phyloP scores from a whole-genome alignment of 2,329 filamentous ascomycete genomes.

The Venturia pyrina region DNA sequence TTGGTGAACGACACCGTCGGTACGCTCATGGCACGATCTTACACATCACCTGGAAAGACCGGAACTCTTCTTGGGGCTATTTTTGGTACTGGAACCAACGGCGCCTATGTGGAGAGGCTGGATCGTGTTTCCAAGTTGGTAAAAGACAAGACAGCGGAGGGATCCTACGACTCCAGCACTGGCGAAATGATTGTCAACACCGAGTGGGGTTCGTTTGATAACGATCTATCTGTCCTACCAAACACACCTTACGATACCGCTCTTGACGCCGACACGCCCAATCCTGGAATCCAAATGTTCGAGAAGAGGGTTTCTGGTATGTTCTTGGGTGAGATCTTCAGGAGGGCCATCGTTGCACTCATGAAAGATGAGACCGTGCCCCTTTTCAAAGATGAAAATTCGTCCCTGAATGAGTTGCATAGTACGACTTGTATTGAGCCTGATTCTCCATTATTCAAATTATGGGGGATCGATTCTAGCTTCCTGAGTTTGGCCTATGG shows the following conservation, averaged over 20 bases:
- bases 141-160: slow-evolving; percentile 29
- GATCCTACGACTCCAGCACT: slow-evolving; percentile 65
- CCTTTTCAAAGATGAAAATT: slow-evolving; percentile 69
- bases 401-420: slow-evolving; percentile 54
- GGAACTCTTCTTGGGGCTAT: slow-evolving; percentile 89
- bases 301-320: slow-evolving; percentile 97
- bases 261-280: slow-evolving; percentile 71
- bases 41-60: slow-evolving; percentile 80
- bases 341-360: slow-evolving; percentile 63
- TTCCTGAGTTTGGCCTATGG: slow-evolving; percentile 81
- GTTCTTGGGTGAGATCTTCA: slow-evolving; percentile 92
- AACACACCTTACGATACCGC: slow-evolving; percentile 72
- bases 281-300: slow-evolving; percentile 96
- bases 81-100: slow-evolving; percentile 95
- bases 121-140: slow-evolving; percentile 70
- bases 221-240: slow-evolving; percentile 78
- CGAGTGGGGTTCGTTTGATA: slow-evolving; percentile 98
- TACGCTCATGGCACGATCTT: slow-evolving; percentile 94
- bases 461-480: slow-evolving; percentile 86
- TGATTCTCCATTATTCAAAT: slow-evolving; percentile 58
- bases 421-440: slow-evolving; percentile 61
- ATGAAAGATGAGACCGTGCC: slow-evolving; percentile 55
- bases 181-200: slow-evolving; percentile 97
- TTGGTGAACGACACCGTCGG: slow-evolving; percentile 97
- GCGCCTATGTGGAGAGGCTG: slow-evolving; percentile 91